Conservation (phyloP, 495 filamentous ascomycete species). For the Hamigera avellanea region DNA sequence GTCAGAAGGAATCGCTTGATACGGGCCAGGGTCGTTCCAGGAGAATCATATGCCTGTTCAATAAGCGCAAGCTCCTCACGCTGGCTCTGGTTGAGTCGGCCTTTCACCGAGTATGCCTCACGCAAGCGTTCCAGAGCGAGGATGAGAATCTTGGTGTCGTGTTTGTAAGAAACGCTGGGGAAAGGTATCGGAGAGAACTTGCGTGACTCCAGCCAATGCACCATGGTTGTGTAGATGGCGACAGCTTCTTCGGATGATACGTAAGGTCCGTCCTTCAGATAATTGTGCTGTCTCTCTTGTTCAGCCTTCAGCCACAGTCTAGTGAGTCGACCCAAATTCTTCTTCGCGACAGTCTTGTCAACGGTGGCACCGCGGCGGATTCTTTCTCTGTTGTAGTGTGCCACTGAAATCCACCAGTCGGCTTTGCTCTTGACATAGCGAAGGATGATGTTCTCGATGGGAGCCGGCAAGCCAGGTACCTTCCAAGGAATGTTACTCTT, state of each 20-base stretch:
- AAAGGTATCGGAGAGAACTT: slow-evolving; percentile 99
- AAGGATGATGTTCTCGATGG: slow-evolving; percentile 96
- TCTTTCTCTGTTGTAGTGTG: slow-evolving; percentile 95
- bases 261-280: slow-evolving; percentile 98
- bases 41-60: slow-evolving; percentile 97
- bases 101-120: slow-evolving; percentile 97
- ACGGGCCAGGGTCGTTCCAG: slow-evolving; percentile 86
- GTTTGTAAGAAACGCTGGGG: slow-evolving; percentile 98
- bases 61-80: slow-evolving; percentile 95
- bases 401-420: slow-evolving; percentile 99
- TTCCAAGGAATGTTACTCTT: slow-evolving; percentile 99
- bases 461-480: slow-evolving; percentile 88
- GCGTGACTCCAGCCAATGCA: slow-evolving; percentile 96
- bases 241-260: slow-evolving; percentile 98
- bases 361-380: slow-evolving; percentile 94
- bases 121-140: slow-evolving; percentile 87
- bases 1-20: slow-evolving; percentile 98
- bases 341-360: slow-evolving; percentile 98
- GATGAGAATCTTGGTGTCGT: slow-evolving; percentile 98
- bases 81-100: slow-evolving; percentile 92
- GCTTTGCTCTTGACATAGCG: slow-evolving; percentile 98
- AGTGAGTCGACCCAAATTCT: slow-evolving; percentile 92
- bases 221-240: slow-evolving; percentile 96
- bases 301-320: slow-evolving; percentile 97
- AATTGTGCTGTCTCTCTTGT: slow-evolving; percentile 97